Conservation (phyloP, 179 eudicot species). For the Silene noctiflora region DNA sequence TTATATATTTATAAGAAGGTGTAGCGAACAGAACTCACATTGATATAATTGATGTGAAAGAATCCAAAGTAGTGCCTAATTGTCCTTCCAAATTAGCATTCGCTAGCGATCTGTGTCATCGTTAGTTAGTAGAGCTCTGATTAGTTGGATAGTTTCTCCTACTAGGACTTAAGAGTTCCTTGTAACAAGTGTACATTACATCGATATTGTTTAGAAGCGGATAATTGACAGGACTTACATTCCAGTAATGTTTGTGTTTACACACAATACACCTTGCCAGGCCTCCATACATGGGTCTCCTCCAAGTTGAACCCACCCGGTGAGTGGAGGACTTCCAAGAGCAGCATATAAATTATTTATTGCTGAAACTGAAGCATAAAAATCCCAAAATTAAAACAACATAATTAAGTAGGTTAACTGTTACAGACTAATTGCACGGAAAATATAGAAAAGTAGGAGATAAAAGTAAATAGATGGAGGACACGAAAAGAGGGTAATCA, state of each 20-base stretch:
- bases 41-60: slow-evolving; percentile 59
- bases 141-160: too few relatives aligned
- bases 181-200: too few relatives aligned
- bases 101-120: slow-evolving; percentile 43
- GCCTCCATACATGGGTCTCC: slow-evolving; percentile 87
- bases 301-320: slow-evolving; percentile 77
- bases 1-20: not conserved
- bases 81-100: slow-evolving; percentile 82
- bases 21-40: slow-evolving; percentile 46
- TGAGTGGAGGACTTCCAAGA: slow-evolving; percentile 73
- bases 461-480: too few relatives aligned
- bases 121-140: slow-evolving; percentile 19
- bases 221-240: slow-evolving; percentile 41
- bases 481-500: too few relatives aligned
- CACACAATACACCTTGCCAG: slow-evolving; percentile 97
- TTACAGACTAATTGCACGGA: not conserved
- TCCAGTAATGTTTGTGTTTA: slow-evolving; percentile 50
- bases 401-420: not conserved
- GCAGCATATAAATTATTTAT: slow-evolving; percentile 79
- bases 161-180: too few relatives aligned
- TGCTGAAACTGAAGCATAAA: slow-evolving; percentile 63
- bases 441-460: too few relatives aligned
- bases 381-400: not conserved
- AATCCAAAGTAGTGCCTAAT: slow-evolving; percentile 66
- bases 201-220: too few relatives aligned